These are phyloP conservation scores for Pisolithus albus DNA, from an alignment of 768 basidiomycete genomes.

Conservation along the genomic window DNA sequence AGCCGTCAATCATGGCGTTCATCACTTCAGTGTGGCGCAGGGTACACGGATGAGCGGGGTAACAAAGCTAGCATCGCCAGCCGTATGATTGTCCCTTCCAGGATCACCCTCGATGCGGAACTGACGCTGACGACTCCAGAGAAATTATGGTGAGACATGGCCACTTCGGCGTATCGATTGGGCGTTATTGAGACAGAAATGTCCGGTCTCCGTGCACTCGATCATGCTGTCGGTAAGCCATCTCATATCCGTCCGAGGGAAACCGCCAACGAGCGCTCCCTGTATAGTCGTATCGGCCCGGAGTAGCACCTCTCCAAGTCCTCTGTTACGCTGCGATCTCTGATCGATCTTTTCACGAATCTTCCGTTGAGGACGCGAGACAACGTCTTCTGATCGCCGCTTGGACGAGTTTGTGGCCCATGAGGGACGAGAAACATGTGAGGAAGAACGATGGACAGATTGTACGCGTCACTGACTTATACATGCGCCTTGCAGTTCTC, in stretches of 20 bases:
- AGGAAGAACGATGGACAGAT: background rate
- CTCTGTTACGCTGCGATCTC: constrained; percentile 60
- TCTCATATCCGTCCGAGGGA: background rate
- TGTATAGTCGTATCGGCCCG: constrained; percentile 50
- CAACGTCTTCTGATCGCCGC: constrained; percentile 68
- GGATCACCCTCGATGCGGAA: constrained; percentile 73
- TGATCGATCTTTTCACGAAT: constrained; percentile 70
- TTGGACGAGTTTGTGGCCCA: constrained; percentile 78
- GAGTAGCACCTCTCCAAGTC: constrained; percentile 47
- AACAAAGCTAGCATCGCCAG: constrained; percentile 51
- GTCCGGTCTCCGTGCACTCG: constrained; percentile 66
- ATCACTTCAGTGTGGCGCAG: constrained; percentile 48
- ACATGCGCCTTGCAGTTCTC: constrained; percentile 32
- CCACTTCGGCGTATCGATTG: background rate
- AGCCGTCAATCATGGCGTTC: background rate
- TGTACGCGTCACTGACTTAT: background rate
- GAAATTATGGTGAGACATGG: constrained; percentile 50
- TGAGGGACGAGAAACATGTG: constrained; percentile 51
- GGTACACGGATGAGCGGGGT: constrained; percentile 65
- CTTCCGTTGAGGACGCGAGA: constrained; percentile 57
- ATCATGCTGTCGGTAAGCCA: constrained; percentile 65
- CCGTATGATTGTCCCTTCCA: constrained; percentile 56
- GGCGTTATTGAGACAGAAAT: constrained; percentile 8
- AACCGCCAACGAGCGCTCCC: background rate
- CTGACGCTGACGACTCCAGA: constrained; percentile 69